These are phyloP conservation scores for Periconia digitata DNA, from an alignment of 2,329 filamentous ascomycete species.

Conservation along the genomic window DNA sequence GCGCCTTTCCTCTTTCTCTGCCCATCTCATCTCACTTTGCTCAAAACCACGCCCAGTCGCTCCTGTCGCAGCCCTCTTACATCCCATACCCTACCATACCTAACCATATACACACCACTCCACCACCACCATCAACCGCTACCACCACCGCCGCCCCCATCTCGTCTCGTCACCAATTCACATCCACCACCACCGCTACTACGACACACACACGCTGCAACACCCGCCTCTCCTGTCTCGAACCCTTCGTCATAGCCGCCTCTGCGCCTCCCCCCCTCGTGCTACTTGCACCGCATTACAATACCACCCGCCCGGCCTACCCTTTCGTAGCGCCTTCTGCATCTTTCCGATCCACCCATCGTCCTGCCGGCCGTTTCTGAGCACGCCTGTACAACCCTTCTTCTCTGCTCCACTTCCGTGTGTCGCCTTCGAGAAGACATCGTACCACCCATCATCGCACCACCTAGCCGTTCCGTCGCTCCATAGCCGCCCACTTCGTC, in stretches of 20 bases:
- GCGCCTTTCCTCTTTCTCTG: slow-evolving; percentile 13
- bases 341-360: slow-evolving; percentile 9
- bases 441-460: slow-evolving; percentile 14
- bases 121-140: no score
- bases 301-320: not conserved
- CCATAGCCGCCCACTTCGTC: slow-evolving; percentile 20
- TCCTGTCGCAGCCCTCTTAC: slow-evolving; percentile 22
- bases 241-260: slow-evolving; percentile 9
- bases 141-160: not conserved
- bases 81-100: slow-evolving; percentile 14
- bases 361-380: not conserved
- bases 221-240: slow-evolving; percentile 21
- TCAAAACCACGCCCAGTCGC: slow-evolving; percentile 44
- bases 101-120: not conserved
- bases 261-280: slow-evolving; percentile 9
- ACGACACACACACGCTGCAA: no score
- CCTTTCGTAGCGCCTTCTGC: slow-evolving; percentile 9
- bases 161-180: slow-evolving; percentile 5
- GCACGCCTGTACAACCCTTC: not conserved
- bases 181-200: slow-evolving; percentile 2
- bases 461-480: slow-evolving; percentile 5
- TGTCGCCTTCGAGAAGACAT: slow-evolving; percentile 36
- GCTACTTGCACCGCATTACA: not conserved
- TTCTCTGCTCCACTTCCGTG: slow-evolving; percentile 19
- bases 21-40: slow-evolving; percentile 7